Conservation (phyloP, 108 stramenopile species). For the Parietichytrium sp. region DNA sequence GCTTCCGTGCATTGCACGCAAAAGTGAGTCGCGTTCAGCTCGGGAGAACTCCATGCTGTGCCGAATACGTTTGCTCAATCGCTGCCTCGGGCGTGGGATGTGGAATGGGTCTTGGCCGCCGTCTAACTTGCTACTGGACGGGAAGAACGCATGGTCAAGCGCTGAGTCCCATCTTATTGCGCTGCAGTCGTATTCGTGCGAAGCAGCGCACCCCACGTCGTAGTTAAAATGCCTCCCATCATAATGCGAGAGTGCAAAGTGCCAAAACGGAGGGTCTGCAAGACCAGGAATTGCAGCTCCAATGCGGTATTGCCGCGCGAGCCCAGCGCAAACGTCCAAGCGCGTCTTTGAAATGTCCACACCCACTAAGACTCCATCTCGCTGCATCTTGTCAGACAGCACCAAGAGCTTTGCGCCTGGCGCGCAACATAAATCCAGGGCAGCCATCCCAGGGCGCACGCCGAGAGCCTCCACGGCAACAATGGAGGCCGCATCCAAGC, state of each 20-base stretch:
- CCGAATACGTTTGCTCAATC: not conserved
- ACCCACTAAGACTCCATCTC: not conserved
- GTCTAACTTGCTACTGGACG: too few relatives aligned
- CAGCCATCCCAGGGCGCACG: not conserved
- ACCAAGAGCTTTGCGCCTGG: conserved; percentile 17
- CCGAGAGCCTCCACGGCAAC: conserved; percentile 22
- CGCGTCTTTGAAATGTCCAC: not conserved
- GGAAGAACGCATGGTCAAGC: not conserved
- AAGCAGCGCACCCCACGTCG: too few relatives aligned
- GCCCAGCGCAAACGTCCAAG: not conserved
- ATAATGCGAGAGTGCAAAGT: not conserved
- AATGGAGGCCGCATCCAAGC: conserved; percentile 9
- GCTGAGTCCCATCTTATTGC: conserved; percentile 12
- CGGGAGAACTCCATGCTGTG: too few relatives aligned
- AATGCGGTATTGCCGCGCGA: not conserved
- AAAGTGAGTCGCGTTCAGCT: not conserved
- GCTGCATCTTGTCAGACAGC: not conserved
- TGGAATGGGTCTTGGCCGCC: not conserved
- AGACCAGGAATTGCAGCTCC: not conserved
- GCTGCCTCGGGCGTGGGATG: not conserved
- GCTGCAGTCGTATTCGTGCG: too few relatives aligned
- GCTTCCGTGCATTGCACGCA: not conserved
- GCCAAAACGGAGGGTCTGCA: not conserved
- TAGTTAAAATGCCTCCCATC: too few relatives aligned
- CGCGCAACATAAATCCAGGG: conserved; percentile 23